Percentiles rank a stretch among this genome's conserved stretches.
phyloP scores from a whole-genome alignment of 306 rosid genomes.

The cucumber (Cucumis sativus) region DNA sequence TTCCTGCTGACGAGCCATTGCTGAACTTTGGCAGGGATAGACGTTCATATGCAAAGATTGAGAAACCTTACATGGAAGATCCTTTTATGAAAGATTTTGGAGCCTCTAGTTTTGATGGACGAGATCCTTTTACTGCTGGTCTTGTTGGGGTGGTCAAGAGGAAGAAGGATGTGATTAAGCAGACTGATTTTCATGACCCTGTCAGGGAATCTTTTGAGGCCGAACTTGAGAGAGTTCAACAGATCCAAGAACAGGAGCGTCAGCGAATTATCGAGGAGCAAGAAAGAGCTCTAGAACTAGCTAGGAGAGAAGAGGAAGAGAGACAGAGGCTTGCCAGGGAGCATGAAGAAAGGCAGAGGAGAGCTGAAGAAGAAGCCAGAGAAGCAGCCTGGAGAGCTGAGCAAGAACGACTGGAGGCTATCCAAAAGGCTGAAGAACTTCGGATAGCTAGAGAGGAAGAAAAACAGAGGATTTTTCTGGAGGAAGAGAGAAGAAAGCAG shows the following conservation, averaged over 20 bases:
- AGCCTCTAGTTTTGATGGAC: constrained; percentile 55
- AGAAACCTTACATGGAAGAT: constrained; percentile 55
- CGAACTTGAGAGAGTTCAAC: constrained; percentile 97
- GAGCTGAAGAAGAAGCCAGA: constrained; percentile 82
- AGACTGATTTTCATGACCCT: constrained; percentile 83
- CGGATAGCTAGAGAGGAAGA: constrained; percentile 77
- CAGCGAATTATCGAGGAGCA: constrained; percentile 69
- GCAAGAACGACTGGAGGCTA: constrained; percentile 59
- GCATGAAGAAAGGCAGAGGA: constrained; percentile 76
- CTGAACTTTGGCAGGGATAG: constrained; percentile 87
- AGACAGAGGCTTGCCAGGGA: constrained; percentile 52
- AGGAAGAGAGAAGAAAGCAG: constrained; percentile 88
- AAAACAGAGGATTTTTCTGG: constrained; percentile 48
- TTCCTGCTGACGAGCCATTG: constrained; percentile 52
- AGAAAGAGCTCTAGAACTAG: constrained; percentile 66
- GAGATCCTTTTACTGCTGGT: constrained; percentile 48
- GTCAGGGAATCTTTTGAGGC: constrained; percentile 97
- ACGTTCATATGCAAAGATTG: constrained; percentile 40
- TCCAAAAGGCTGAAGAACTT: constrained; percentile 75
- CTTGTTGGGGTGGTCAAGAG: constrained; percentile 73
- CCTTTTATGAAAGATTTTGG: constrained; percentile 55
- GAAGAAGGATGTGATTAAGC: constrained; percentile 67
- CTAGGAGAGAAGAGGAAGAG: constrained; percentile 90
- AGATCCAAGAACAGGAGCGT: constrained; percentile 88
- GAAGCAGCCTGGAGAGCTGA: constrained; percentile 93